Base-by-base conservation (phyloP, 2,329 filamentous ascomycete species). In the Akanthomyces lecanii region DNA sequence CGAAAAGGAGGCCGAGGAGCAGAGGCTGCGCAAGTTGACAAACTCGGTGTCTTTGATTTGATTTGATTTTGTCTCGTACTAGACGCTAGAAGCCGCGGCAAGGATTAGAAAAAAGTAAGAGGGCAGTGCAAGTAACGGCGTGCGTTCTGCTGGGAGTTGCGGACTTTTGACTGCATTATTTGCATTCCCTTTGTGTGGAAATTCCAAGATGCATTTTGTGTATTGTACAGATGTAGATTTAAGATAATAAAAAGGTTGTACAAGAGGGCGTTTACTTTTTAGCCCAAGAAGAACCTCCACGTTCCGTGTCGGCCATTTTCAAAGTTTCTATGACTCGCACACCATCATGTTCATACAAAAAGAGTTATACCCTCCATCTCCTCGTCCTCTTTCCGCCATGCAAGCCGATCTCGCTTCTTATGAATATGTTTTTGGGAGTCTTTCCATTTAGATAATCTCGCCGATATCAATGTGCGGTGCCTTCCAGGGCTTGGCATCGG, bases 381-480 rank as follows among this genome's bases (percentile, higher is more conserved):
- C 14, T 16, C 21, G 21, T 21, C 38, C 47, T 11, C 25, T 48
- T 30, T 45, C 36, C 47, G 33, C 51, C 16, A 50, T 60, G 50
- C 33, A 60, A 51, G 42, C 21, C 45, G 38, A 60, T 52, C 21
- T 52, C 57, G 40, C 62, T 42, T 47, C 33, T 47, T 54, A 60
- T 61, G 40, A 55, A 51, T 38, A 44, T 28, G 11, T 33, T 58
- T 33, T 47, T 47, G n/a, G 21, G 51, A 25, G 21, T 1, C 53
- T n/a, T 7, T n/a, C 38, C 12, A 16, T 44, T 57, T 57, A 82
- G 74, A 90, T 81, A 67, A 91, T 81, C 78, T 91, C 89, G 61
- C 89, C 89, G 65, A 88, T 82, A 73, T 91, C 89, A 66, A 91
- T 83, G 69, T 90, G 80, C 60, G 82, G 84, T 2, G 88, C 85